These are phyloP conservation scores for Hypomyces perniciosus DNA, from an alignment of 2,329 filamentous ascomycete genomes.

Conservation along the genomic window DNA sequence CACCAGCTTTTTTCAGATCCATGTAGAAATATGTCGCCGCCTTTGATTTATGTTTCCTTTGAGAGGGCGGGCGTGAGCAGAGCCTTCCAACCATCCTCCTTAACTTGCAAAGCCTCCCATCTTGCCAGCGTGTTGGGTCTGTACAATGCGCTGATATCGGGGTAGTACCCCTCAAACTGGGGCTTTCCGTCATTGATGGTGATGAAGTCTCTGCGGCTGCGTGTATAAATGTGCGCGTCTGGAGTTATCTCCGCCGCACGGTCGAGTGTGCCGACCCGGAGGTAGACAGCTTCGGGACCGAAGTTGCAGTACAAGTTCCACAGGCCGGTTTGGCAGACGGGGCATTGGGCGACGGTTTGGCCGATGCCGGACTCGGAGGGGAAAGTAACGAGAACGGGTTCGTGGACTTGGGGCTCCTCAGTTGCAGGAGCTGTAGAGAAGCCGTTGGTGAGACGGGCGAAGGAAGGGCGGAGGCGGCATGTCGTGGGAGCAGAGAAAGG, in stretches of 20 bases:
- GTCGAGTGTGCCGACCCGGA: constrained; percentile 42
- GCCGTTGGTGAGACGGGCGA: constrained; percentile 17
- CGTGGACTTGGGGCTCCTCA: background rate
- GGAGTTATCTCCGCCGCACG: constrained; percentile 31
- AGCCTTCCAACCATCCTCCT: constrained; percentile 12
- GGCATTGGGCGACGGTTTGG: constrained; percentile 38
- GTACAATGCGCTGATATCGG: constrained; percentile 25
- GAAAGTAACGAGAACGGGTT: constrained; percentile 21
- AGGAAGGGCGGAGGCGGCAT: constrained; percentile 15
- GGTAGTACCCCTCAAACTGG: constrained; percentile 32
- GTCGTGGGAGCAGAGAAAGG: constrained; percentile 20
- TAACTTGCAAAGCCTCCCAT: constrained; percentile 19
- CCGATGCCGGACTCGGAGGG: constrained; percentile 36
- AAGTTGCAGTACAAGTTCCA: constrained; percentile 36
- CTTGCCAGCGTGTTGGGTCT: constrained; percentile 28
- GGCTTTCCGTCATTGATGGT: constrained; percentile 30
- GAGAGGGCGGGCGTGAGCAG: too few relatives aligned
- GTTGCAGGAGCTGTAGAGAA: constrained; percentile 7
- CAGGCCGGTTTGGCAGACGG: constrained; percentile 33
- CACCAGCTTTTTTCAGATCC: too few relatives aligned
- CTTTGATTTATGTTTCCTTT: too few relatives aligned
- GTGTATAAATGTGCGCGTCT: constrained; percentile 40
- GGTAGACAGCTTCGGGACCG: constrained; percentile 27
- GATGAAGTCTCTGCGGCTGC: constrained; percentile 34
- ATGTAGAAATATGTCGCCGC: too few relatives aligned